Percentiles rank a stretch among this genome's conserved stretches.
These are phyloP conservation scores for Aspergillus japonicus DNA, from an alignment of 2,329 filamentous ascomycete species.

Conservation along the genomic window DNA sequence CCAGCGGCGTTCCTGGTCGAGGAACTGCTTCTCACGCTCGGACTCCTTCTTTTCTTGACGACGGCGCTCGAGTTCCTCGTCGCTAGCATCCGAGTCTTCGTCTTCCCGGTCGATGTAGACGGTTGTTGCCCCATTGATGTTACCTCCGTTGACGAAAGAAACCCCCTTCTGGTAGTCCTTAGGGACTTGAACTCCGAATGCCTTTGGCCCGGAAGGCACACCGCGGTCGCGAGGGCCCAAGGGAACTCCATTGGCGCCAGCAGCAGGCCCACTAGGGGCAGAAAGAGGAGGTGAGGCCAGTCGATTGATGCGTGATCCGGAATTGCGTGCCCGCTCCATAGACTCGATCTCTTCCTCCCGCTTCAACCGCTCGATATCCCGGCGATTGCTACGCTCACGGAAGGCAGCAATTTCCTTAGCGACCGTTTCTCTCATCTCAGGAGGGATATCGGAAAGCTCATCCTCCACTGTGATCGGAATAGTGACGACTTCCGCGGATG, in stretches of 20 bases:
- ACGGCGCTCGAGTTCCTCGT: constrained; percentile 77
- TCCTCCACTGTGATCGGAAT: constrained; percentile 87
- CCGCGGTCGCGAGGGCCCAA: constrained; percentile 68
- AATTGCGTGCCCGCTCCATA: constrained; percentile 73
- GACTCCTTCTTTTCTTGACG: constrained; percentile 68
- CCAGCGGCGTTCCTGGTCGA: constrained; percentile 87
- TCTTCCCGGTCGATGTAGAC: constrained; percentile 66
- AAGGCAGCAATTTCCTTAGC: constrained; percentile 93
- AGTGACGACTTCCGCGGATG: constrained; percentile 78
- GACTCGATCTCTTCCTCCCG: constrained; percentile 92
- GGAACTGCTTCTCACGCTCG: constrained; percentile 76
- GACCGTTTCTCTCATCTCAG: constrained; percentile 93
- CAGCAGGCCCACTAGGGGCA: constrained; percentile 61
- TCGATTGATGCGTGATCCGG: constrained; percentile 61
- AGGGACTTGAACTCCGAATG: constrained; percentile 61
- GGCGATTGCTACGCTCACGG: constrained; percentile 81
- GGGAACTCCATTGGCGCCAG: constrained; percentile 71
- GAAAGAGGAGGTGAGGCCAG: constrained; percentile 68
- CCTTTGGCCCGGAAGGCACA: constrained; percentile 69
- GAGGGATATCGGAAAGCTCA: constrained; percentile 90
- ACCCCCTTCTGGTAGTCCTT: constrained; percentile 75
- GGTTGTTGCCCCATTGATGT: constrained; percentile 57
- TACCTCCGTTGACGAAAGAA: constrained; percentile 76
- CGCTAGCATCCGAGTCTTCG: constrained; percentile 82
- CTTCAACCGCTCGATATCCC: constrained; percentile 82